Percentiles rank a stretch among this genome's conserved stretches.
phyloP scores from a whole-genome alignment of 352 stramenopile species.

The Globisporangium canariense region DNA sequence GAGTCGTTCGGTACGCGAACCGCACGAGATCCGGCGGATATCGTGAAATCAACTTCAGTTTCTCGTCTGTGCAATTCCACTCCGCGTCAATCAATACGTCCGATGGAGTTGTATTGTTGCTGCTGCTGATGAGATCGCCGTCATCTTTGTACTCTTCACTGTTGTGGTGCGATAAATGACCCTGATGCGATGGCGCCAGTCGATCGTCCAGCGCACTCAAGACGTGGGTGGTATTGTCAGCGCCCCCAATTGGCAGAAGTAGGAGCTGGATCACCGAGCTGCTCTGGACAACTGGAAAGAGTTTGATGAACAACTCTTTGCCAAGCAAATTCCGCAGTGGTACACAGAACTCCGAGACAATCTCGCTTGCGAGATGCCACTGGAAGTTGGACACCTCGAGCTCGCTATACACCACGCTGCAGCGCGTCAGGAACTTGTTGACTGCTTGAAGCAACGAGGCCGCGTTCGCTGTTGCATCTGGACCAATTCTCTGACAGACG shows the following conservation, averaged over 20 bases:
- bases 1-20: slow-evolving; percentile 49
- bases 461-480: slow-evolving; percentile 38
- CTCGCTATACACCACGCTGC: slow-evolving; percentile 65
- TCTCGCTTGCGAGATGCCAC: slow-evolving; percentile 69
- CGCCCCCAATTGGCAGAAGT: slow-evolving; percentile 43
- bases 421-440: slow-evolving; percentile 63
- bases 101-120: not conserved
- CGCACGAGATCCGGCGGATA: slow-evolving; percentile 45
- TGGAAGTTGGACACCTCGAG: slow-evolving; percentile 79
- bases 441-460: slow-evolving; percentile 38
- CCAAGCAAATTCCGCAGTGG: slow-evolving; percentile 55
- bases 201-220: slow-evolving; percentile 10
- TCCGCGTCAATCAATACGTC: slow-evolving; percentile 6
- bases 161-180: not conserved
- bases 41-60: not conserved
- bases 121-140: not conserved
- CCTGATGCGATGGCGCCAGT: not conserved
- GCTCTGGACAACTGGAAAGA: slow-evolving; percentile 49
- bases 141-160: not conserved
- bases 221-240: slow-evolving; percentile 7
- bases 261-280: slow-evolving; percentile 70
- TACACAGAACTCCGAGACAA: slow-evolving; percentile 64
- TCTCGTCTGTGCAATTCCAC: not conserved
- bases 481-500: slow-evolving; percentile 59
- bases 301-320: slow-evolving; percentile 43